Evolutionary conservation across 176 grass and related monocot genomes (phyloP).

Genomic region (Pharus latifolius): DNA sequence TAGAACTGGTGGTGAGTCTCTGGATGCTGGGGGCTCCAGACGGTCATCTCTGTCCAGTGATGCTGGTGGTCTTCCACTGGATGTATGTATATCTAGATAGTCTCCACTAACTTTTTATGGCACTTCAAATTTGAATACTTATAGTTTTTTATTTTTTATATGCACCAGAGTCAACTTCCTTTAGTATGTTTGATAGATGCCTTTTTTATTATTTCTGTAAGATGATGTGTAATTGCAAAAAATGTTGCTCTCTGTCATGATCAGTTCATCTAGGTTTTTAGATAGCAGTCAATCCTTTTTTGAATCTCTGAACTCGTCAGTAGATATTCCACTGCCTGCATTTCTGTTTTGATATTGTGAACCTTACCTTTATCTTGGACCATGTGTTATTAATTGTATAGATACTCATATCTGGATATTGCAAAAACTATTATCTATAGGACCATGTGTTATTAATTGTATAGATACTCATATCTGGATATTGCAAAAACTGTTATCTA

Average conservation of each 20-base stretch:
- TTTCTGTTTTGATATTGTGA: not conserved
- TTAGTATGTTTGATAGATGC: not conserved
- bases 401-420: too few relatives aligned
- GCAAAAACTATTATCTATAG: not conserved
- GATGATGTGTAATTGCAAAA: not conserved
- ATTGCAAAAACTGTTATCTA: not conserved
- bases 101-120: not conserved
- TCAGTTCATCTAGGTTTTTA: not conserved
- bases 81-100: conserved; percentile 57
- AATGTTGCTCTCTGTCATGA: not conserved
- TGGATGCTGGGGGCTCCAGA: conserved; percentile 28
- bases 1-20: conserved; percentile 43
- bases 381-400: too few relatives aligned
- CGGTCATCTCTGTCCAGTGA: conserved; percentile 74
- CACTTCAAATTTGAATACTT: not conserved
- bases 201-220: conserved; percentile 15
- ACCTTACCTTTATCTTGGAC: not conserved
- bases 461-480: not conserved
- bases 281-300: too few relatives aligned
- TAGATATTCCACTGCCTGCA: not conserved
- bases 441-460: conserved; percentile 5
- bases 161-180: not conserved
- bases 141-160: not conserved
- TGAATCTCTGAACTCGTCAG: not conserved
- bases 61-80: conserved; percentile 71